Evolutionary conservation across 2,329 filamentous ascomycete genomes (phyloP).

Genomic region (Graphilbum fragrans): DNA sequence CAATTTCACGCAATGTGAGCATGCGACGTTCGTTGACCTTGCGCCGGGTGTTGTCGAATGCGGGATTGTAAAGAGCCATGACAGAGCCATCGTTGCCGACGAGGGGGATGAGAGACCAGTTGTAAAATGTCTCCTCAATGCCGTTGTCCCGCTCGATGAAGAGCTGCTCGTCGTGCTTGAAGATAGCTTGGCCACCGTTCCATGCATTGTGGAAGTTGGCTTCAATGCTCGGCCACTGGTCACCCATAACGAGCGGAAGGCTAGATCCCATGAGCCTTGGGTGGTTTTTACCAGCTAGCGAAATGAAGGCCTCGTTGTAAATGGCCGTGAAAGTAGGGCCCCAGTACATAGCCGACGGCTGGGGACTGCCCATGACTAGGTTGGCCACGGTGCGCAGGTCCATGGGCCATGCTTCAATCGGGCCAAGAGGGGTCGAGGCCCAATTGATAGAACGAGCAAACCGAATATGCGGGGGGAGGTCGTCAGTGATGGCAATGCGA

Average conservation of each 20-base stretch:
- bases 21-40: conserved; percentile 71
- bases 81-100: conserved; percentile 63
- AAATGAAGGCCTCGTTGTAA: conserved; percentile 61
- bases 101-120: conserved; percentile 70
- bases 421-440: conserved; percentile 59
- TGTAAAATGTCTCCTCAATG: conserved; percentile 71
- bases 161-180: conserved; percentile 73
- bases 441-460: conserved; percentile 64
- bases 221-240: neutral
- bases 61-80: conserved; percentile 66
- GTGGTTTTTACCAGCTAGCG: conserved; percentile 66
- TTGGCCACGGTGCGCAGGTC: conserved; percentile 71
- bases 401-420: conserved; percentile 60
- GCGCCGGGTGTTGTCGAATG: conserved; percentile 68
- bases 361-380: conserved; percentile 66
- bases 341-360: conserved; percentile 72
- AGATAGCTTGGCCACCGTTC: conserved; percentile 61
- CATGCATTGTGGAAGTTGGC: conserved; percentile 24
- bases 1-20: conserved; percentile 66
- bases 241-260: conserved; percentile 41
- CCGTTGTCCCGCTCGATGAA: conserved; percentile 59
- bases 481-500: conserved; percentile 48
- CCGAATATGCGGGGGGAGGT: conserved; percentile 57
- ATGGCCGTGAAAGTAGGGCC: conserved; percentile 57
- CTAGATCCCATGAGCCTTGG: conserved; percentile 61